phyloP scores from a whole-genome alignment of 768 basidiomycete genomes.

The Mycena sanguinolenta region DNA sequence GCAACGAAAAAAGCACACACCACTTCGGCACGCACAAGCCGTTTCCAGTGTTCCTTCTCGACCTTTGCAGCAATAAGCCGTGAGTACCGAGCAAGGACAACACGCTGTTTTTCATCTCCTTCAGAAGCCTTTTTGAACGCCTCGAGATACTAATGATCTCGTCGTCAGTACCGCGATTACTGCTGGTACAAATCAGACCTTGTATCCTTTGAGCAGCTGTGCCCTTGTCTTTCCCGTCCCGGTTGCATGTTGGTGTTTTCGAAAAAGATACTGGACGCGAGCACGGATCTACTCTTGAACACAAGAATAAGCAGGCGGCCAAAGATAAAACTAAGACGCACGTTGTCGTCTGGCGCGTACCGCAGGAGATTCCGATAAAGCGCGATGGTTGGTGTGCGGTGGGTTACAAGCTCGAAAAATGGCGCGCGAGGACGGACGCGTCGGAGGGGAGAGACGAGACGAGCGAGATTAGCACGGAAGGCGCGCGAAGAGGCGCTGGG shows the following conservation, averaged over 20 bases:
- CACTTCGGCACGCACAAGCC: constrained; percentile 62
- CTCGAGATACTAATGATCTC: constrained; percentile 66
- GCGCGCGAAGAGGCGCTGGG: constrained; percentile 50
- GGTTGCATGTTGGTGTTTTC: constrained; percentile 64
- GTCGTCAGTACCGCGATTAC: neutral
- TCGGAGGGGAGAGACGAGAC: constrained; percentile 63
- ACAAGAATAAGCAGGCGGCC: constrained; percentile 1
- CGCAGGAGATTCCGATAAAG: constrained; percentile 80
- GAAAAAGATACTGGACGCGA: constrained; percentile 69
- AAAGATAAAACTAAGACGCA: constrained; percentile 47
- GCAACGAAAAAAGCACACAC: constrained; percentile 51
- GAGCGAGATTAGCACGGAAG: constrained; percentile 67
- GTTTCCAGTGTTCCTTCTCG: constrained; percentile 62
- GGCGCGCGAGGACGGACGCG: constrained; percentile 72
- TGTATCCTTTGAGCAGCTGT: constrained; percentile 66
- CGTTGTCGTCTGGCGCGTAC: constrained; percentile 67
- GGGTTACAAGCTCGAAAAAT: constrained; percentile 78
- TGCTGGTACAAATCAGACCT: constrained; percentile 51
- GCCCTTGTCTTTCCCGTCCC: constrained; percentile 63
- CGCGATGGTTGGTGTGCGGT: constrained; percentile 78
- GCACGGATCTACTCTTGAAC: constrained; percentile 63
- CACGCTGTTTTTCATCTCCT: constrained; percentile 63
- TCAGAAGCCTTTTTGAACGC: constrained; percentile 64
- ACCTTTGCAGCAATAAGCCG: constrained; percentile 65
- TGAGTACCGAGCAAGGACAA: constrained; percentile 70